A percentile compares a stretch with the other conserved stretches of the same genome.
Evolutionary conservation across 169 alveolate genomes (phyloP).

Genomic region (Plasmodium vinckei): DNA sequence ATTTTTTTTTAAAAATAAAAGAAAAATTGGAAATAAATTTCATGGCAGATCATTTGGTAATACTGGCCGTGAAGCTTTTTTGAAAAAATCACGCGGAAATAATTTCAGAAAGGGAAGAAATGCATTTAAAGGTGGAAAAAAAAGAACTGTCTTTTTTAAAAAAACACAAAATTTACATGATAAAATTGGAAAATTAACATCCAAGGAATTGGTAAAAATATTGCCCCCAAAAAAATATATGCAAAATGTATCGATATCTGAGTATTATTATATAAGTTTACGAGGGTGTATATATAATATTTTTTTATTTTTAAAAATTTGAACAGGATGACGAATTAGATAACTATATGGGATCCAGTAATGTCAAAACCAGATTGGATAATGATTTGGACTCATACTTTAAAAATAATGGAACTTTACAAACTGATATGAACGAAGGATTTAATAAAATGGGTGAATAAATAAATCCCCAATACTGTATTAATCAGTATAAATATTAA

Average conservation of each 20-base stretch:
- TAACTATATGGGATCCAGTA: slow-evolving; percentile 65
- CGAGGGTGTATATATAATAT: no score
- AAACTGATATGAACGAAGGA: slow-evolving; percentile 29
- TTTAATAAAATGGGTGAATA: slow-evolving; percentile 44
- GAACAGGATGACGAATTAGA: slow-evolving; percentile 68
- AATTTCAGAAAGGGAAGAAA: slow-evolving; percentile 40
- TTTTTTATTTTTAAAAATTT: no score
- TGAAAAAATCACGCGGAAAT: slow-evolving; percentile 8
- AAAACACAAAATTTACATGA: slow-evolving; percentile 54
- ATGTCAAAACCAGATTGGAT: slow-evolving; percentile 60
- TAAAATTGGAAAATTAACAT: slow-evolving; percentile 59
- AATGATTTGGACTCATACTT: slow-evolving; percentile 71
- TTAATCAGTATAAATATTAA: background rate
- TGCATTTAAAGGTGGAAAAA: slow-evolving; percentile 22
- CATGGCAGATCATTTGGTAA: slow-evolving; percentile 17
- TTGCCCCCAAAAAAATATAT: no score
- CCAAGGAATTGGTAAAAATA: slow-evolving; percentile 53
- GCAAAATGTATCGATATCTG: no score
- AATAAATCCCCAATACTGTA: background rate
- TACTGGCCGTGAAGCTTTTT: background rate
- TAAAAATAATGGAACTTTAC: slow-evolving; percentile 32
- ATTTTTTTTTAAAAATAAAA: slow-evolving; percentile 23
- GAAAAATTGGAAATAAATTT: slow-evolving; percentile 24
- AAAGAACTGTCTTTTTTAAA: slow-evolving; percentile 35
- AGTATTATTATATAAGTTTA: no score